Evolutionary conservation across 2,329 filamentous ascomycete species (phyloP).

Genomic region (Metarhizium anisopliae): DNA sequence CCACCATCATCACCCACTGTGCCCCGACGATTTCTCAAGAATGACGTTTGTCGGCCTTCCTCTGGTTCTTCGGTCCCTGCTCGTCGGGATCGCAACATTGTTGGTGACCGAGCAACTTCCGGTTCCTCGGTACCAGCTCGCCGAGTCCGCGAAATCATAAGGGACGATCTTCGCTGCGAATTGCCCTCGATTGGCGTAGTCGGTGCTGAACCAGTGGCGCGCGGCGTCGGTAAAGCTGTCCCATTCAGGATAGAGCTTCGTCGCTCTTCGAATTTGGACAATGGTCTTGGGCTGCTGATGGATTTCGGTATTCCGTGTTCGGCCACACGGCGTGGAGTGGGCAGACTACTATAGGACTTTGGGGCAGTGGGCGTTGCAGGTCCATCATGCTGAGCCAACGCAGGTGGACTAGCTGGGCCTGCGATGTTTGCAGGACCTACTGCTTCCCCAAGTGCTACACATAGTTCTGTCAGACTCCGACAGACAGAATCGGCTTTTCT

Average conservation of each 20-base stretch:
- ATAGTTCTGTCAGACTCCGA: slow-evolving; percentile 85
- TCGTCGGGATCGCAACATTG: slow-evolving; percentile 36
- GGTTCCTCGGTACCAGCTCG: slow-evolving; percentile 41
- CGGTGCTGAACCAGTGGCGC: slow-evolving; percentile 29
- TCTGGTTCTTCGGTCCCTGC: slow-evolving; percentile 39
- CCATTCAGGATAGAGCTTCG: slow-evolving; percentile 37
- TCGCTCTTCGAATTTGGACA: slow-evolving; percentile 45
- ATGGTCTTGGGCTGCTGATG: slow-evolving; percentile 36
- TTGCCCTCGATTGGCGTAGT: slow-evolving; percentile 29
- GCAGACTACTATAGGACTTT: slow-evolving; percentile 28
- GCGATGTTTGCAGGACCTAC: slow-evolving; percentile 11
- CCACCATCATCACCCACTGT: slow-evolving; percentile 41
- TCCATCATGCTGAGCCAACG: slow-evolving; percentile 14
- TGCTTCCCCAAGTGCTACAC: slow-evolving; percentile 64
- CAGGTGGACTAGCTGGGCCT: slow-evolving; percentile 6
- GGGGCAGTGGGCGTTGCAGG: slow-evolving; percentile 36
- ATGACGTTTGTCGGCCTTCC: slow-evolving; percentile 32
- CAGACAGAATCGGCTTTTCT: slow-evolving; percentile 91
- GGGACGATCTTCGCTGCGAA: slow-evolving; percentile 41
- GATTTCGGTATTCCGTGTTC: slow-evolving; percentile 30
- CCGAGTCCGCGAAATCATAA: slow-evolving; percentile 36
- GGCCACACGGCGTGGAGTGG: slow-evolving; percentile 28
- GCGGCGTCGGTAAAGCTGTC: slow-evolving; percentile 37
- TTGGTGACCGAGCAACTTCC: slow-evolving; percentile 40
- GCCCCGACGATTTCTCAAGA: slow-evolving; percentile 36